Evolutionary conservation across 2,329 filamentous ascomycete genomes (phyloP), one percentile per base, ranked within the genome.

Genomic region (Fusarium protoensiforme): DNA sequence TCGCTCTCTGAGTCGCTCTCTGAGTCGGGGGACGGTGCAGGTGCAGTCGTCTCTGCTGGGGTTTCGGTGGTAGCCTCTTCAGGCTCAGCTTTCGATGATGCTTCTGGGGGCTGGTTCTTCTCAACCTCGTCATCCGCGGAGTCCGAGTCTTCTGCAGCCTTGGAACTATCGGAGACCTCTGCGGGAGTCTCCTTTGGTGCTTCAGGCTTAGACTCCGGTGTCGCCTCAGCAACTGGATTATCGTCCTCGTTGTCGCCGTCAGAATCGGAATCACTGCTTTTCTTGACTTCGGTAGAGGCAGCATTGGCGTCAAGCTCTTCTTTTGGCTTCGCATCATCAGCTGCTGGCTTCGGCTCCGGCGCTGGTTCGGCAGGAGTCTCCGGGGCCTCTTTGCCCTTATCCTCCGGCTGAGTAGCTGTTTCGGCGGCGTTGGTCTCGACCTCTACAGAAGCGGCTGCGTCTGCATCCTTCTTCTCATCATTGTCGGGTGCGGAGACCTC

Each of bases 31-130:
- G 39, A 24, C 27, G 38, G 35, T 9, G 67, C 54, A 24, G 64
- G 58, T 39, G 33, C 43, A 39, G 65, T 29, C 9, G 29, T 27
- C 39, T 74, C 71, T 33, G 29, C 29, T 20, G 39, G 20, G 22
- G 59, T 38, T 16, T 74, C 68, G 22, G 29, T 14, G 11, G 54
- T n/a, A 18, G 16, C 16, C 18, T 68, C 48, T 41, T 46, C 43
- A 20, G 61, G 43, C 7, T 69, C 65, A 9, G 43, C 57, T 51
- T 66, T 62, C 31, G 67, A 20, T 20, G 39, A 53, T 24, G 27
- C 36, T 24, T 70, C 43, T 27, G 54, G 57, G 7, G 67, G 10
- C 29, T 68, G 65, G 18, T 63, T 69, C 35, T 69, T 54, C 33
- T 54, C 62, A 9, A 22, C 51, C 16, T 56, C 62, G 18, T 18